Evolutionary conservation across 164 flowering plant genomes (phyloP).

Genomic region (Vitis amurensis): DNA sequence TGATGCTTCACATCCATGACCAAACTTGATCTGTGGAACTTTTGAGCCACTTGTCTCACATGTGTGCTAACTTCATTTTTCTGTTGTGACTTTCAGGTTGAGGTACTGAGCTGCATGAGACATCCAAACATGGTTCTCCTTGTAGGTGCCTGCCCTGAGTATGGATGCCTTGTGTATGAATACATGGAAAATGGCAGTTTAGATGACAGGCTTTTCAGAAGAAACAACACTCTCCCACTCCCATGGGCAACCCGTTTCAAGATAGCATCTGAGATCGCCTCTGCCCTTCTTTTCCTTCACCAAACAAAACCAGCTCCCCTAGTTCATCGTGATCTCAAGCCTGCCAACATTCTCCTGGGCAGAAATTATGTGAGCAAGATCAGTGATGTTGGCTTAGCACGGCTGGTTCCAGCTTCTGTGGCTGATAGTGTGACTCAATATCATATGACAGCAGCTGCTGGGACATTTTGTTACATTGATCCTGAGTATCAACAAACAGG

Average conservation of each 20-base stretch:
- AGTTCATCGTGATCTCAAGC: constrained; percentile 74
- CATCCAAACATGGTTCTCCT: constrained; percentile 70
- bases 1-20: neutral
- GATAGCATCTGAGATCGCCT: constrained; percentile 54
- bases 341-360: constrained; percentile 65
- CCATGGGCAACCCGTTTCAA: constrained; percentile 54
- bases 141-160: constrained; percentile 62
- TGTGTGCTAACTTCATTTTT: neutral
- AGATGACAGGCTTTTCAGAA: constrained; percentile 52
- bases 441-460: constrained; percentile 59
- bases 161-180: constrained; percentile 65
- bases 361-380: constrained; percentile 45
- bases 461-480: constrained; percentile 68
- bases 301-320: constrained; percentile 56
- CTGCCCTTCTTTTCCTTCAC: constrained; percentile 59
- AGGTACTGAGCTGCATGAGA: constrained; percentile 52
- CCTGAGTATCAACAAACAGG: constrained; percentile 74
- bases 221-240: constrained; percentile 44
- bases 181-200: constrained; percentile 64
- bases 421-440: constrained; percentile 45
- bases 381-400: constrained; percentile 60
- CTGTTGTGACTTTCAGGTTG: constrained; percentile 32
- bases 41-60: neutral
- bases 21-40: neutral
- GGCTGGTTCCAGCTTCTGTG: constrained; percentile 51